Conservation (phyloP, 805 yeast species). For the Dipodascus albidus region DNA sequence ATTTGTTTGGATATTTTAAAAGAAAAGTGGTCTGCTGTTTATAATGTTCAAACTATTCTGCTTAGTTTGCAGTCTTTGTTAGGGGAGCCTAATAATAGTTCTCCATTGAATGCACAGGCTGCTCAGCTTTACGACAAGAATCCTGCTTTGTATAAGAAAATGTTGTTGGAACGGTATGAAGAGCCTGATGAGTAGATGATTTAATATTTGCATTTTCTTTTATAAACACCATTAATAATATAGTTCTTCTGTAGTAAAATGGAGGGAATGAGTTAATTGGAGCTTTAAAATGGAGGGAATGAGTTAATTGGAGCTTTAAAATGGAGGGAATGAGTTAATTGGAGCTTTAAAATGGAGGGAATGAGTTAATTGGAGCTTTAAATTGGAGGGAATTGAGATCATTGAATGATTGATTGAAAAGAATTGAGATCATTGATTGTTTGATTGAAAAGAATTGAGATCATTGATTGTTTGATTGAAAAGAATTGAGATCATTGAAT, state of each 20-base stretch:
- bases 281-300: background rate
- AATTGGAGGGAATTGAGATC: too few species aligned
- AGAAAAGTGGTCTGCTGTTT: conserved; percentile 55
- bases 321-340: too few species aligned
- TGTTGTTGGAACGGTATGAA: conserved; percentile 29
- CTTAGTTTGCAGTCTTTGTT: conserved; percentile 47
- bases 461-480: too few species aligned
- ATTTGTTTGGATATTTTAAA: conserved; percentile 54
- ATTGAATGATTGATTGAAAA: too few species aligned
- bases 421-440: too few species aligned
- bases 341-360: too few species aligned
- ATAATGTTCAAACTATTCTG: conserved; percentile 48
- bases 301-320: too few species aligned
- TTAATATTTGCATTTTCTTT: conserved; percentile 2
- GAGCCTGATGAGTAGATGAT: conserved; percentile 21
- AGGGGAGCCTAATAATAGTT: conserved; percentile 50
- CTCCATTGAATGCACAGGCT: conserved; percentile 46
- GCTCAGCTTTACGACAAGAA: conserved; percentile 42
- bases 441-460: too few species aligned
- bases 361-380: too few species aligned
- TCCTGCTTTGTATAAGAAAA: conserved; percentile 31
- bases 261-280: background rate
- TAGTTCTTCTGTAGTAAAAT: background rate
- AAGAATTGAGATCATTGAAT: too few species aligned
- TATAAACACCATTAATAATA: background rate